phyloP scores from a whole-genome alignment of 441 rosid genomes.

The Metrosideros polymorpha region DNA sequence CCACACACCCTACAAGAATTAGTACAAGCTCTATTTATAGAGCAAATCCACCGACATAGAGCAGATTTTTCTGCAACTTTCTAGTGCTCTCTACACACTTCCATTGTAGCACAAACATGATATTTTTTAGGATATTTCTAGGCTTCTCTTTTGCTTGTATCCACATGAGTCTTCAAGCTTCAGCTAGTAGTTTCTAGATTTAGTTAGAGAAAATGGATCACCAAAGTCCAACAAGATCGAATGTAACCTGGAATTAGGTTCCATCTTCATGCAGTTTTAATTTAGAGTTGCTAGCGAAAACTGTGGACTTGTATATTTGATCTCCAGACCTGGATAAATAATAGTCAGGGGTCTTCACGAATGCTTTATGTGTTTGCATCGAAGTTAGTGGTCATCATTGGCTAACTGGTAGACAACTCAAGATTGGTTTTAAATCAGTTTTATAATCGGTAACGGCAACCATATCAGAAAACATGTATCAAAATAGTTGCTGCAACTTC shows the following conservation, averaged over 20 bases:
- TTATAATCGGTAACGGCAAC: background rate
- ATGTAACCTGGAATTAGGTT: background rate
- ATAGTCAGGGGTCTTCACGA: background rate
- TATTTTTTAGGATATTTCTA: too few species aligned
- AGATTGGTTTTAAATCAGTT: background rate
- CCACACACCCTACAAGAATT: too few species aligned
- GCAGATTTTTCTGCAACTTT: too few species aligned
- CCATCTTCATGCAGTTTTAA: background rate
- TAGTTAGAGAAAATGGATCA: too few species aligned
- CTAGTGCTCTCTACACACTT: too few species aligned
- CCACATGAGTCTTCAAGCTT: too few species aligned
- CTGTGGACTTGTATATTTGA: background rate
- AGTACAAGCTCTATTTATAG: too few species aligned
- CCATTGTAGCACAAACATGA: too few species aligned
- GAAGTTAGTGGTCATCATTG: background rate
- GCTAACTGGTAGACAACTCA: background rate
- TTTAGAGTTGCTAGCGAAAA: background rate
- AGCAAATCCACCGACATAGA: too few species aligned
- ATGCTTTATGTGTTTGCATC: background rate
- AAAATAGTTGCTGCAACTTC: background rate
- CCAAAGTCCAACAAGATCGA: too few species aligned
- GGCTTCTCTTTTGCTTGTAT: too few species aligned
- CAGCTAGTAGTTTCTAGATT: too few species aligned
- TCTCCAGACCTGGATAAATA: background rate
- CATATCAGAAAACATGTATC: background rate